Evolutionary conservation across 73 alveolate species (phyloP).

Genomic region (Tetrahymena elliotti): DNA sequence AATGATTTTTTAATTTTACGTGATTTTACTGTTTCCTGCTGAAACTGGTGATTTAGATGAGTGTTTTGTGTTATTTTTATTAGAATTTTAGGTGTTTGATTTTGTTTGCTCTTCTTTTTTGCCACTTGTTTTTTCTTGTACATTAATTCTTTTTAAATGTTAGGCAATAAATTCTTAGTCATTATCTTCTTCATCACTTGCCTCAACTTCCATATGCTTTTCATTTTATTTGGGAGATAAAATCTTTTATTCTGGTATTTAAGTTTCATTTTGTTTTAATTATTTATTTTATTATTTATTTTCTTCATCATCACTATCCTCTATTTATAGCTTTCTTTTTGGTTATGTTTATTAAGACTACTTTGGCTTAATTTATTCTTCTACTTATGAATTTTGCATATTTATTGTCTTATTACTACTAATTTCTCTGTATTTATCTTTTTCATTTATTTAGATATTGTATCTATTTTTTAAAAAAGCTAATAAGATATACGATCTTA

Average conservation of each 20-base stretch:
- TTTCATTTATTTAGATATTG: background rate
- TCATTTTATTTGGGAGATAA: background rate
- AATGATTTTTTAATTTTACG: background rate
- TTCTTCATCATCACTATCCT: background rate
- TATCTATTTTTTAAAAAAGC: background rate
- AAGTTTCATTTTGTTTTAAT: background rate
- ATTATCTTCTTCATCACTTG: background rate
- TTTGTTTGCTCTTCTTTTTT: background rate
- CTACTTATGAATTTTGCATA: background rate
- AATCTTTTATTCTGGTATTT: background rate
- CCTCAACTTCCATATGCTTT: background rate
- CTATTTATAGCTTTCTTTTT: background rate
- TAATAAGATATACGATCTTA: background rate
- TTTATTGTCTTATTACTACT: background rate
- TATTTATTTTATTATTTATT: background rate
- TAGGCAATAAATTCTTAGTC: background rate
- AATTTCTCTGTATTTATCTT: background rate
- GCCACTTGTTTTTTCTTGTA: background rate
- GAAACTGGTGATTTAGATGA: background rate
- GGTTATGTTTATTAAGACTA: background rate
- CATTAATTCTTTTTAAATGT: background rate
- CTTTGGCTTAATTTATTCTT: background rate
- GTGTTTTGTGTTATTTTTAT: background rate
- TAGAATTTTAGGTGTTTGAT: background rate
- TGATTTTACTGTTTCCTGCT: background rate